A percentile compares a stretch with the other conserved stretches of the same genome.
Evolutionary conservation across 2,329 filamentous ascomycete species (phyloP).

Genomic region (Fusarium clavum): DNA sequence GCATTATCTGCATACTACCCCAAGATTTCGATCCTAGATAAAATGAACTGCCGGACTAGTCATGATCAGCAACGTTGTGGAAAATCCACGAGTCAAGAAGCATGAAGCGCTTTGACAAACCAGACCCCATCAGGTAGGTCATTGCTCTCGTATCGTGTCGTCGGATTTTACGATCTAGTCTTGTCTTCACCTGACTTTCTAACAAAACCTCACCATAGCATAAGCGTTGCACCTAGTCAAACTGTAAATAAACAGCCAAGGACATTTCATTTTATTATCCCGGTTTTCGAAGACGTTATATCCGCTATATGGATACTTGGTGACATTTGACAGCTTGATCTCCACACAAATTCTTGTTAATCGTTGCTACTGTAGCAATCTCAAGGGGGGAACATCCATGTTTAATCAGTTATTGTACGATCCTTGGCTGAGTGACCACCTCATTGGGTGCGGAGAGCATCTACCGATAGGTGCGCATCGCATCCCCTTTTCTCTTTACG

Average conservation of each 20-base stretch:
- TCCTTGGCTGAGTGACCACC: conserved; percentile 11
- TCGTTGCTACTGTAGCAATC: background rate
- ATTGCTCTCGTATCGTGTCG: background rate
- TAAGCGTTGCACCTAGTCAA: background rate
- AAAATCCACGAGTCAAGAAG: background rate
- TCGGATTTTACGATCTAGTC: background rate
- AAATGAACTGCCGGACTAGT: background rate
- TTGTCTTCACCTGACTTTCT: conserved; percentile 21
- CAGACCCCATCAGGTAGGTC: background rate
- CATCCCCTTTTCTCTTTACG: background rate
- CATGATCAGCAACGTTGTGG: background rate
- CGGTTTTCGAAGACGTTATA: background rate
- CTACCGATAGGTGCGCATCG: background rate
- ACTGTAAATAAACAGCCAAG: background rate
- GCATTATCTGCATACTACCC: background rate
- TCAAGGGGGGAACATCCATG: background rate
- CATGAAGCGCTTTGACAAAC: background rate
- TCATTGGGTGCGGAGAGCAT: conserved; percentile 9
- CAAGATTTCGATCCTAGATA: background rate
- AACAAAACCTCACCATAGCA: conserved; percentile 5
- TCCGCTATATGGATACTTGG: background rate
- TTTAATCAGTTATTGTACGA: background rate
- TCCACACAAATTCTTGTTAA: background rate
- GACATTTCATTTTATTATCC: conserved; percentile 5
- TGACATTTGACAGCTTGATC: background rate